Evolutionary conservation across 2,329 filamentous ascomycete species (phyloP).

Genomic region (Paracoccidioides lutzii): DNA sequence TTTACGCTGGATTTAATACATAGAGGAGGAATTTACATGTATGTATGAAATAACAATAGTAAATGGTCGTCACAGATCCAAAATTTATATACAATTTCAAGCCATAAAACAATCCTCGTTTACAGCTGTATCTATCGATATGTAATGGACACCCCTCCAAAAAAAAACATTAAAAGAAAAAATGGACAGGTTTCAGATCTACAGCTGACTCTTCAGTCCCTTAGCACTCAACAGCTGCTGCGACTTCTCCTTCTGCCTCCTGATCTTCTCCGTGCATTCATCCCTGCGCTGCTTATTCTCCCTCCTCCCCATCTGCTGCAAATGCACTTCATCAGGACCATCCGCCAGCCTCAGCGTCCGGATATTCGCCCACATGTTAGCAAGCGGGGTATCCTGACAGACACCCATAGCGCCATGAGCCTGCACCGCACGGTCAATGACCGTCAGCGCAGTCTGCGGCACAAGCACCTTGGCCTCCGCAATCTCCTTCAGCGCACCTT

Average conservation of each 20-base stretch:
- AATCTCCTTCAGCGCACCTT: slow-evolving; percentile 83
- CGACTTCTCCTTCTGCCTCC: slow-evolving; percentile 29
- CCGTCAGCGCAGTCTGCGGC: slow-evolving; percentile 64
- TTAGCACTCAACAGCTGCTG: slow-evolving; percentile 25
- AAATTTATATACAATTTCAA: no score
- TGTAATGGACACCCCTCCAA: no score
- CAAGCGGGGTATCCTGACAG: slow-evolving; percentile 85
- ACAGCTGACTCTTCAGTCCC: slow-evolving; percentile 18
- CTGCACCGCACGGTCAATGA: slow-evolving; percentile 92
- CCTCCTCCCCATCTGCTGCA: slow-evolving; percentile 45
- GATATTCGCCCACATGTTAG: slow-evolving; percentile 66
- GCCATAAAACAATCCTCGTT: no score
- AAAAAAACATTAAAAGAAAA: neutral
- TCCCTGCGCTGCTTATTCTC: slow-evolving; percentile 40
- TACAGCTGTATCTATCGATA: no score
- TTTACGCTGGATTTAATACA: no score
- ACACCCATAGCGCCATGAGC: slow-evolving; percentile 83
- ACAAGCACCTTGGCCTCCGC: slow-evolving; percentile 90
- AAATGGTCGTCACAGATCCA: no score
- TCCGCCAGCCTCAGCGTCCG: slow-evolving; percentile 78
- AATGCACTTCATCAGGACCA: slow-evolving; percentile 90
- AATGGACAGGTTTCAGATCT: neutral
- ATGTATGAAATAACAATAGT: no score
- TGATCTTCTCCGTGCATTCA: slow-evolving; percentile 29
- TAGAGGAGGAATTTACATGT: no score